Conservation (phyloP, 257 asterid species). For the Coffea eugenioides region DNA sequence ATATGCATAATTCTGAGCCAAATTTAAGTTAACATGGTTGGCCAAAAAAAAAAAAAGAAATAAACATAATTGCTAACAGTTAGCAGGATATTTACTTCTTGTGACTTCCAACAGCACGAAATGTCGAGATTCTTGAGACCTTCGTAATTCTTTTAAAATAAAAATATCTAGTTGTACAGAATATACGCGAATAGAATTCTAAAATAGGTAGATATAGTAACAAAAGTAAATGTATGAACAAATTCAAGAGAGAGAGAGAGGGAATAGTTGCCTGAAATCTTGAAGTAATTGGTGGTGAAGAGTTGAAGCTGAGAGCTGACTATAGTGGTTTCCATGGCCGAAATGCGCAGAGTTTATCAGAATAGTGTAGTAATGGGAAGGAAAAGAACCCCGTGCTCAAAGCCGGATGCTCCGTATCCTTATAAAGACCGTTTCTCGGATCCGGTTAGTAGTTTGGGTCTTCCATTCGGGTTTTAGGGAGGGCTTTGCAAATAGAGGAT, state of each 20-base stretch:
- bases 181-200: no score
- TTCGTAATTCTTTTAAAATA: no score
- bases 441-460: no score
- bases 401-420: neutral
- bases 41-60: neutral
- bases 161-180: no score
- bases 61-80: neutral
- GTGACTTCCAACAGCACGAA: no score
- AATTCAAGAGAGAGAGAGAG: neutral
- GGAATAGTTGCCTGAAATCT: conserved; percentile 25
- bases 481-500: no score
- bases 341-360: neutral
- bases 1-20: neutral
- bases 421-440: neutral
- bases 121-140: no score
- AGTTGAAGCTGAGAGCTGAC: conserved; percentile 40
- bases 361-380: neutral
- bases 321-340: conserved; percentile 61
- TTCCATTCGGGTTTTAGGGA: neutral
- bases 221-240: no score
- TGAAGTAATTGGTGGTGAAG: conserved; percentile 12
- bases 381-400: neutral
- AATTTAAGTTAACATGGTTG: neutral
- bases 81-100: neutral
- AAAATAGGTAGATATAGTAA: no score